Base-by-base conservation (phyloP, 768 basidiomycete genomes). In the Collybiopsis confluens region DNA sequence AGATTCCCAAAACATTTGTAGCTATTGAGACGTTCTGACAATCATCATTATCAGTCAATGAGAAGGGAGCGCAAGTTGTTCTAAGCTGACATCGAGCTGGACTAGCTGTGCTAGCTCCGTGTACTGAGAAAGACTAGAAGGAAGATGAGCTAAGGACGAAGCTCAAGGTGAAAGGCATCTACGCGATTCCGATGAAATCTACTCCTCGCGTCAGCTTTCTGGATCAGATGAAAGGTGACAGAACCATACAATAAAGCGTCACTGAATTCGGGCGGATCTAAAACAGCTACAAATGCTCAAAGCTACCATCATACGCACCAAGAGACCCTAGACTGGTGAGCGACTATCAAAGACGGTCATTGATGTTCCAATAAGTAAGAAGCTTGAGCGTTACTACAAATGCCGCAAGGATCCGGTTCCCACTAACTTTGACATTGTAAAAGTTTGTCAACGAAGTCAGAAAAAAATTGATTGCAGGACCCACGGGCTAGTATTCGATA, bases 1-100 rank as follows among this genome's bases (percentile, higher is more conserved):
- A 18, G 24, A 54, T 42, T 16, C 53, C 53, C 1, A 54, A 44
- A 6, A 54, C 53, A 43, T 54, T 54, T 11, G 53, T 54, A 30
- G 20, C 53, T 4, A 54, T 45, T 8, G 53, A 54, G 18, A 54
- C 30, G 28, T 54, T 43, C 53, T 54, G 24, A 9, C 4, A 7
- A 23, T 21, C 11, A 15, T 11, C n/a, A 7, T 27, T 7, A 11
- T 44, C 23, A 46, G 33, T 2, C n/a, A n/a, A n/a, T n/a, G n/a
- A n/a, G n/a, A n/a, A n/a, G n/a, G n/a, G n/a, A n/a, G n/a, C n/a
- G n/a, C n/a, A n/a, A n/a, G n/a, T n/a, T n/a, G n/a, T n/a, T n/a
- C n/a, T n/a, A n/a, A n/a, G n/a, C n/a, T n/a, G n/a, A 46, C 53
- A 36, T 54, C 53, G 15, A 35, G 33, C 16, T 45, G 21, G 28